phyloP scores from a whole-genome alignment of 768 basidiomycete species.

The Tricholoma sp. region DNA sequence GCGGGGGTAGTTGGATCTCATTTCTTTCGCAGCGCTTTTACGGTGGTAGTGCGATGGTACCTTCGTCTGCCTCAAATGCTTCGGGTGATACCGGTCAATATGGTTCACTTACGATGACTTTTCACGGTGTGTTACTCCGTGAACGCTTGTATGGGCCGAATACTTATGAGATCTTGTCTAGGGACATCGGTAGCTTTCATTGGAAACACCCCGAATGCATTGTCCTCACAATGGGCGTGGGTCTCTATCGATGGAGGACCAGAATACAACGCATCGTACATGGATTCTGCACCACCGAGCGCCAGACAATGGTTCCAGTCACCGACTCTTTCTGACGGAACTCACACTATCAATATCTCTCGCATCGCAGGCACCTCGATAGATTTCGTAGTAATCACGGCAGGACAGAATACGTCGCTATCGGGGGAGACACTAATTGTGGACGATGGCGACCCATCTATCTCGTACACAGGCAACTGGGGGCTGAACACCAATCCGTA shows the following conservation, averaged over 20 bases:
- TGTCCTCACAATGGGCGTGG: constrained; percentile 5
- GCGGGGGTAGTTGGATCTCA: too few species aligned
- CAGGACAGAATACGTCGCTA: constrained; percentile 16
- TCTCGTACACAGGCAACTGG: constrained; percentile 17
- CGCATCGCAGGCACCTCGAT: constrained; percentile 16
- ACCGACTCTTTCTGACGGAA: constrained; percentile 12
- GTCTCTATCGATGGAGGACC: constrained; percentile 17
- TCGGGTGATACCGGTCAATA: too few species aligned
- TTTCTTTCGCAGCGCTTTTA: too few species aligned
- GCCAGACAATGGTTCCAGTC: constrained; percentile 22
- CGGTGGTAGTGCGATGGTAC: too few species aligned
- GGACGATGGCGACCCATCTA: constrained; percentile 16
- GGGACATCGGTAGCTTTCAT: constrained; percentile 11
- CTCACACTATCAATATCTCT: constrained; percentile 16
- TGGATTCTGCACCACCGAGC: constrained; percentile 9
- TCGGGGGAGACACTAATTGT: constrained; percentile 14
- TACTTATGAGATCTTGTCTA: not conserved
- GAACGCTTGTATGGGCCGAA: too few species aligned
- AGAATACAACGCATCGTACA: constrained; percentile 8
- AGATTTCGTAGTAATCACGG: constrained; percentile 16
- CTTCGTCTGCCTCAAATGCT: too few species aligned
- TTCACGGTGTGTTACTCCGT: too few species aligned
- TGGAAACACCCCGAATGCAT: constrained; percentile 7
- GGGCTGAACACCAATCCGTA: constrained; percentile 5
- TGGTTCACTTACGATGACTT: too few species aligned